Evolutionary conservation across 805 yeast genomes (phyloP), one percentile per base, ranked within the genome.

Genomic region (Candida golubevii): DNA sequence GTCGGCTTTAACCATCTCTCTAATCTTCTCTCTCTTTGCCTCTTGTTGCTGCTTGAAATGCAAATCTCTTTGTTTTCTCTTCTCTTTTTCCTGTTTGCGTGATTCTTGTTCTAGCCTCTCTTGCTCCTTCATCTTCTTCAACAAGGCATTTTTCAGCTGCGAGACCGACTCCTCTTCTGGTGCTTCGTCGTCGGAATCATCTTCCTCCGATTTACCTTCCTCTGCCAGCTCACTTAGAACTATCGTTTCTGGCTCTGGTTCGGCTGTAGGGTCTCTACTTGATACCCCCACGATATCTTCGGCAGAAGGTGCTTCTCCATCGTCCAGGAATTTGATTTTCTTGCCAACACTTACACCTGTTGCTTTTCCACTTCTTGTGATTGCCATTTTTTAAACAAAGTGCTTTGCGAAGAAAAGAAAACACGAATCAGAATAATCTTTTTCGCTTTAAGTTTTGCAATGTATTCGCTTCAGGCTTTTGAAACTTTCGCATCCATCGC

Each of bases 151-250:
- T 40, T 60, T 67, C 30, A 67, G 52, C 33, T 51, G 49, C 7
- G 57, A 44, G 6, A 65, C 63, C 8, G 72, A 63, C 45, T 71
- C 75, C 49, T 70, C 75, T 54, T 71, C 75, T 12, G 76, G 76
- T 1, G 75, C 75, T 8, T 66, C 72, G 49, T 69, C 52, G 2
- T 55, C 51, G 9, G 55, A 67, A 15, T 49, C 66, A 18, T 38
- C 46, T 37, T 29, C 32, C 34, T 32, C 34, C 4, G 34, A 32
- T 3, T 29, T 12, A 6, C 6, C 32, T 29, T 29, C n/a, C 32
- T 12, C n/a, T 18, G 23, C 23, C 23, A 18, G 23, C 11, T 29
- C 32, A 29, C 32, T 29, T 11, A 29, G 11, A 33, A 13, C n/a
- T 4, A 18, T 52, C 54, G 33, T 51, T 58, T 35, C 38, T 13